Conservation (phyloP, 2,329 filamentous ascomycete species). For the Pseudogymnoascus sp. region DNA sequence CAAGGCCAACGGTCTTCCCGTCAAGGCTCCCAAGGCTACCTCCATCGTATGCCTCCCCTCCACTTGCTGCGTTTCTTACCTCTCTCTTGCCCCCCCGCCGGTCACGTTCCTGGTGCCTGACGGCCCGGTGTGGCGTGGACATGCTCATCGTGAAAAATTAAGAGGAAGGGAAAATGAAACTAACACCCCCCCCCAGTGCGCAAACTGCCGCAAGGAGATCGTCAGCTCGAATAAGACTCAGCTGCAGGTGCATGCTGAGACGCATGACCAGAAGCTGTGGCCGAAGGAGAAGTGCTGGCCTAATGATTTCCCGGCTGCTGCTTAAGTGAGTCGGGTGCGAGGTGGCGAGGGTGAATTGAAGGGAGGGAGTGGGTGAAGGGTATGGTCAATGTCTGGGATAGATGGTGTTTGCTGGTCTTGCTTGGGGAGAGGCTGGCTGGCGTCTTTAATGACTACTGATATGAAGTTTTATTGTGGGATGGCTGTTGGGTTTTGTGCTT, state of each 20-base stretch:
- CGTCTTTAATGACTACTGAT: conserved; percentile 8
- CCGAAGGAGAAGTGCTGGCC: conserved; percentile 54
- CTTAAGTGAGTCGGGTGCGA: conserved; percentile 10
- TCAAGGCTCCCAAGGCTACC: conserved; percentile 47
- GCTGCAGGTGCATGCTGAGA: conserved; percentile 45
- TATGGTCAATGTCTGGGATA: background rate
- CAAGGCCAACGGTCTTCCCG: conserved; percentile 48
- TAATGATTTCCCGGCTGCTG: conserved; percentile 35
- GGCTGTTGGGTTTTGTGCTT: background rate
- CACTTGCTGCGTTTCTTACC: no score
- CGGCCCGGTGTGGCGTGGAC: background rate
- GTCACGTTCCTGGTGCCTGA: conserved; percentile 6
- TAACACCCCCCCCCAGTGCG: conserved; percentile 33
- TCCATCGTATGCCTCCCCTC: conserved; percentile 36
- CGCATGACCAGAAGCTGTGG: conserved; percentile 43
- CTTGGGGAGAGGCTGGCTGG: background rate
- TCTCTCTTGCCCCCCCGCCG: no score
- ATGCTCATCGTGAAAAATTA: no score
- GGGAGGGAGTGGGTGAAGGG: background rate
- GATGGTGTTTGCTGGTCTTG: background rate
- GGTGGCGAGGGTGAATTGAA: background rate
- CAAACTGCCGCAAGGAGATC: conserved; percentile 44
- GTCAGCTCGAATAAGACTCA: conserved; percentile 45
- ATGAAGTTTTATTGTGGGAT: background rate
- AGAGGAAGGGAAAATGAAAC: conserved; percentile 14